Evolutionary conservation across 1,284 basidiomycete genomes (phyloP).

Genomic region (Papiliotrema nemorosa): DNA sequence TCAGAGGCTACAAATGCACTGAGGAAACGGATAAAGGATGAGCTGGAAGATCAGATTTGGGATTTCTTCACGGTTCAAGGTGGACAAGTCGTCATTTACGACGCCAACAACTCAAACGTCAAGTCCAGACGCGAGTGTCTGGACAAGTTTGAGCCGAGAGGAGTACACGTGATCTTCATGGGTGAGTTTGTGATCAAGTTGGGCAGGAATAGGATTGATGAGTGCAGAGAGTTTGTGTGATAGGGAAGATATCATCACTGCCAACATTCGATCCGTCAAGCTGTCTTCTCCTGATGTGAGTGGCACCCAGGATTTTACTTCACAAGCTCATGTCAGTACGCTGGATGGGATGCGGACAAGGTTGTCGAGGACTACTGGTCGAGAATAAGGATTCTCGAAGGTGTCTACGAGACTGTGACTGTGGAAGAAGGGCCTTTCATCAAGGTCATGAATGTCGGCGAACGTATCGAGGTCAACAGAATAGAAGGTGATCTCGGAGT

Average conservation of each 20-base stretch:
- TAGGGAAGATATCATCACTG: constrained; percentile 85
- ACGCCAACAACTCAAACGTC: constrained; percentile 91
- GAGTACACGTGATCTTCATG: constrained; percentile 88
- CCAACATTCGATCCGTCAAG: constrained; percentile 94
- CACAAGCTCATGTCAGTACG: constrained; percentile 60
- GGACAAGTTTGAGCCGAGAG: constrained; percentile 76
- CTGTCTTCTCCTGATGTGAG: constrained; percentile 93
- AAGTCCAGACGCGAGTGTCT: constrained; percentile 66
- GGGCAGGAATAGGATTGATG: neutral
- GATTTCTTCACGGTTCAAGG: constrained; percentile 73
- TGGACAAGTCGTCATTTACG: constrained; percentile 97
- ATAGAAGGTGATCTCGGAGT: constrained; percentile 45
- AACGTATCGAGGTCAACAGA: constrained; percentile 87
- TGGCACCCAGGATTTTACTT: constrained; percentile 14
- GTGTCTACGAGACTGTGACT: constrained; percentile 65
- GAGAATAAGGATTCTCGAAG: constrained; percentile 85
- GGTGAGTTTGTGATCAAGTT: constrained; percentile 56
- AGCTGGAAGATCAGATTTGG: constrained; percentile 82
- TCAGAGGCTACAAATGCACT: constrained; percentile 72
- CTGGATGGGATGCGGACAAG: constrained; percentile 83
- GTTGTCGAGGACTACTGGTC: constrained; percentile 87
- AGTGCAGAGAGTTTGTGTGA: constrained; percentile 77
- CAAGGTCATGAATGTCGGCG: constrained; percentile 93
- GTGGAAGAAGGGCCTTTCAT: constrained; percentile 79
- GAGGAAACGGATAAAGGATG: constrained; percentile 67